Conservation (phyloP, 176 grass and related monocot genomes). For the Ensete glaucum region DNA sequence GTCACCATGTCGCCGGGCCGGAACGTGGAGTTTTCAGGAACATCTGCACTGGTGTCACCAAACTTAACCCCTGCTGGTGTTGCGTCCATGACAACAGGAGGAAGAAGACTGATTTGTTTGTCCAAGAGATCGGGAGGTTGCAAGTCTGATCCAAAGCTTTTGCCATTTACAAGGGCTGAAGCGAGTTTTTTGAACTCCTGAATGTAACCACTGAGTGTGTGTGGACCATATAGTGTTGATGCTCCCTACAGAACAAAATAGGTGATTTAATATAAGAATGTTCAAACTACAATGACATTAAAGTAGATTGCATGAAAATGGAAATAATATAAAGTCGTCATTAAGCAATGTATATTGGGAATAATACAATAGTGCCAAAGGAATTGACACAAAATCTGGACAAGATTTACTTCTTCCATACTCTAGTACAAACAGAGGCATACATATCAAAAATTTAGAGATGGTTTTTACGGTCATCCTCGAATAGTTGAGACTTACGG, state of each 20-base stretch:
- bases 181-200: constrained; percentile 93
- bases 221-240: constrained; percentile 83
- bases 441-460: too few species aligned
- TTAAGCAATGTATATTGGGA: too few species aligned
- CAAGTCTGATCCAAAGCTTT: constrained; percentile 35
- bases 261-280: not conserved
- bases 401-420: too few species aligned
- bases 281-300: too few species aligned
- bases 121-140: constrained; percentile 72
- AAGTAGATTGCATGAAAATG: too few species aligned
- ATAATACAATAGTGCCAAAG: too few species aligned
- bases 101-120: constrained; percentile 75
- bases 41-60: constrained; percentile 59
- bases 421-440: too few species aligned
- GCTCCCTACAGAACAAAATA: constrained; percentile 46
- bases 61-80: constrained; percentile 58
- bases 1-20: constrained; percentile 49
- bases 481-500: too few species aligned
- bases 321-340: too few species aligned
- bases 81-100: constrained; percentile 57
- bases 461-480: too few species aligned
- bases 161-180: constrained; percentile 47
- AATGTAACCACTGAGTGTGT: constrained; percentile 91
- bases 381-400: too few species aligned
- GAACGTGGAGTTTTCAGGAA: constrained; percentile 62